Evolutionary conservation across 2,329 filamentous ascomycete species (phyloP).

Genomic region (Dendrostoma leiphaemia): DNA sequence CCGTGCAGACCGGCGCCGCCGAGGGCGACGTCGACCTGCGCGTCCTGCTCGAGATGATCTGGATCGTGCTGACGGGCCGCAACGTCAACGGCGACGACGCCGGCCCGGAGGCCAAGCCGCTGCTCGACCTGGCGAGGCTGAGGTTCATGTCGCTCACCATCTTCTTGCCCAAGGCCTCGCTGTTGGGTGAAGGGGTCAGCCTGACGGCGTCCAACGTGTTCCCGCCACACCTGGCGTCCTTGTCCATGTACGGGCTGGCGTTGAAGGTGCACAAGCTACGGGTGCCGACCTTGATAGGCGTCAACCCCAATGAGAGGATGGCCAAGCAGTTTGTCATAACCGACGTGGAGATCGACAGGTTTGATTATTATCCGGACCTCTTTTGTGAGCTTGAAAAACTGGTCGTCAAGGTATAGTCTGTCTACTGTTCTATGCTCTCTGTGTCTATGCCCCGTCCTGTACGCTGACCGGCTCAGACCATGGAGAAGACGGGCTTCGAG

Average conservation of each 20-base stretch:
- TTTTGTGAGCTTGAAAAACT: conserved; percentile 57
- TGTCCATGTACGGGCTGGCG: conserved; percentile 28
- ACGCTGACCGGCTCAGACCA: conserved; percentile 36
- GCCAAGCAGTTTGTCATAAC: conserved; percentile 66
- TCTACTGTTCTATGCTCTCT: neutral
- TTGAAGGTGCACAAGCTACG: conserved; percentile 56
- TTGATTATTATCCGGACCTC: conserved; percentile 44
- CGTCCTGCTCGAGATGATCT: conserved; percentile 36
- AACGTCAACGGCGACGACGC: conserved; percentile 30
- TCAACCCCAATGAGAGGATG: conserved; percentile 68
- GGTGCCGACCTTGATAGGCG: conserved; percentile 67
- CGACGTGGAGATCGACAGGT: conserved; percentile 60
- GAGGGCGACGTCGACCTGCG: conserved; percentile 20
- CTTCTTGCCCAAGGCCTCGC: conserved; percentile 64
- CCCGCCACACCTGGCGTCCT: conserved; percentile 20
- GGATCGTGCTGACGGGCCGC: conserved; percentile 36
- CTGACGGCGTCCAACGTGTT: conserved; percentile 47
- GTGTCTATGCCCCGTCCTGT: neutral
- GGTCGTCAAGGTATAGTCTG: conserved; percentile 53
- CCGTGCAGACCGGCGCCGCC: conserved; percentile 18
- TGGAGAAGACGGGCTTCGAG: conserved; percentile 57
- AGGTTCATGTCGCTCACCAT: conserved; percentile 52
- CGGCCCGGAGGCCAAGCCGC: conserved; percentile 28
- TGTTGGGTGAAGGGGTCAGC: conserved; percentile 61
- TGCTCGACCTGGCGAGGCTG: conserved; percentile 37